These are phyloP conservation scores for Termitomyces sp. DNA, from an alignment of 768 basidiomycete species.

Conservation along the genomic window DNA sequence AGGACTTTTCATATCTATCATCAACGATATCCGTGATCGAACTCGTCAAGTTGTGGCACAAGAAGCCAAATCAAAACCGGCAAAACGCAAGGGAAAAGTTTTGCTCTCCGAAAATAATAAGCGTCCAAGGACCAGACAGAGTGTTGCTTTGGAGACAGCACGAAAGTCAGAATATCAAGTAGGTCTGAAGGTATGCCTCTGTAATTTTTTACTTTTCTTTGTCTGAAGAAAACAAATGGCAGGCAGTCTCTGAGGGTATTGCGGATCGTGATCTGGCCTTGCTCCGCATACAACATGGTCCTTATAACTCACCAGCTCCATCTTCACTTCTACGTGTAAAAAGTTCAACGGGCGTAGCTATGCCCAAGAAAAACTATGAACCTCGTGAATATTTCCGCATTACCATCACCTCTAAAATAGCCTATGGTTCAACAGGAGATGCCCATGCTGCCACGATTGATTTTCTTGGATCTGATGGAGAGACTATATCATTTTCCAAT, in stretches of 20 bases:
- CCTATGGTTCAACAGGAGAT: constrained; percentile 13
- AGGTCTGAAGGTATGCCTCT: not conserved
- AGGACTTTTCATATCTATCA: not conserved
- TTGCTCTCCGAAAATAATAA: not conserved
- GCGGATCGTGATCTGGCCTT: not conserved
- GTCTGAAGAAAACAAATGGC: not conserved
- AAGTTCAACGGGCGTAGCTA: not conserved
- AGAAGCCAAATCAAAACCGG: not conserved
- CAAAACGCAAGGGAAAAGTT: not conserved
- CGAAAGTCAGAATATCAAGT: not conserved
- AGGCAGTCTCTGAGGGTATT: not conserved
- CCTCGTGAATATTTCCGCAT: constrained; percentile 8
- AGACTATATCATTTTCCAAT: no score
- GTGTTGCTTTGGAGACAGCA: not conserved
- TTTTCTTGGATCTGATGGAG: no score
- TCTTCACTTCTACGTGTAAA: constrained; percentile 9
- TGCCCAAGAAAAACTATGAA: not conserved
- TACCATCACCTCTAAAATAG: constrained; percentile 13
- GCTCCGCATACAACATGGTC: constrained; percentile 1
- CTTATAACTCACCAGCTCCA: constrained; percentile 12
- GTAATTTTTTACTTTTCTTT: not conserved
- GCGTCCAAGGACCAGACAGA: not conserved
- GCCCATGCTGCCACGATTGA: constrained; percentile 12
- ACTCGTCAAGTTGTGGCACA: not conserved
- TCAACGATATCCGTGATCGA: not conserved